Conservation (phyloP, 1,139 yeast species). For the Yamadazyma dushanensis region DNA sequence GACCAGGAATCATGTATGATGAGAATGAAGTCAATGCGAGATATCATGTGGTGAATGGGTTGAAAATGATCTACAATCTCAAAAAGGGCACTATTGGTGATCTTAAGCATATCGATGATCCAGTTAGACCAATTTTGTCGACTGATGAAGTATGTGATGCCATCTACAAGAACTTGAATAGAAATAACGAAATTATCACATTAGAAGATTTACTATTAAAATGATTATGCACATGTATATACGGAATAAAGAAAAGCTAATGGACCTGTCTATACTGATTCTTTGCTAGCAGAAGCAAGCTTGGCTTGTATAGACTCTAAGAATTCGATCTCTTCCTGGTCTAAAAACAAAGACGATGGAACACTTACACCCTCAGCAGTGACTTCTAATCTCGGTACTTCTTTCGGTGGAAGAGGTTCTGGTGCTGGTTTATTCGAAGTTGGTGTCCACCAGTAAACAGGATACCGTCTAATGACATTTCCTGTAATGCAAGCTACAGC, state of each 20-base stretch:
- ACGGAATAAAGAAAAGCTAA: background rate
- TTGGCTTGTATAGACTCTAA: conserved; percentile 24
- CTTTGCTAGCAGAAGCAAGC: conserved; percentile 3
- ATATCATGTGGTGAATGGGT: conserved; percentile 25
- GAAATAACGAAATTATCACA: conserved; percentile 55
- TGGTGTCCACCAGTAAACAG: conserved; percentile 66
- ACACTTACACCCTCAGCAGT: conserved; percentile 20
- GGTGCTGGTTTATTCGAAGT: conserved; percentile 11
- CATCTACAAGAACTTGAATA: conserved; percentile 55
- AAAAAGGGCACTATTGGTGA: conserved; percentile 40
- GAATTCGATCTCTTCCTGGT: conserved; percentile 29
- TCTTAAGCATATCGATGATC: conserved; percentile 36
- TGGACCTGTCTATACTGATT: background rate
- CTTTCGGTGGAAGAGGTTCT: background rate
- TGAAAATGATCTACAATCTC: conserved; percentile 39
- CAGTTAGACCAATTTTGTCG: conserved; percentile 64
- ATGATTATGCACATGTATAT: conserved; percentile 1
- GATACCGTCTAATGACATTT: conserved; percentile 56
- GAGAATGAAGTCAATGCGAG: conserved; percentile 37
- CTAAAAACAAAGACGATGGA: conserved; percentile 25
- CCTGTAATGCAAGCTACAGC: conserved; percentile 56
- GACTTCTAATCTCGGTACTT: conserved; percentile 18
- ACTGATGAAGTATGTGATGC: conserved; percentile 69
- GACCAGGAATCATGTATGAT: conserved; percentile 88
- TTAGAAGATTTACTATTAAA: conserved; percentile 47